A percentile compares a stretch with the other conserved stretches of the same genome.
These are phyloP conservation scores for Tuber borchii DNA, from an alignment of 495 filamentous ascomycete genomes.

Conservation along the genomic window DNA sequence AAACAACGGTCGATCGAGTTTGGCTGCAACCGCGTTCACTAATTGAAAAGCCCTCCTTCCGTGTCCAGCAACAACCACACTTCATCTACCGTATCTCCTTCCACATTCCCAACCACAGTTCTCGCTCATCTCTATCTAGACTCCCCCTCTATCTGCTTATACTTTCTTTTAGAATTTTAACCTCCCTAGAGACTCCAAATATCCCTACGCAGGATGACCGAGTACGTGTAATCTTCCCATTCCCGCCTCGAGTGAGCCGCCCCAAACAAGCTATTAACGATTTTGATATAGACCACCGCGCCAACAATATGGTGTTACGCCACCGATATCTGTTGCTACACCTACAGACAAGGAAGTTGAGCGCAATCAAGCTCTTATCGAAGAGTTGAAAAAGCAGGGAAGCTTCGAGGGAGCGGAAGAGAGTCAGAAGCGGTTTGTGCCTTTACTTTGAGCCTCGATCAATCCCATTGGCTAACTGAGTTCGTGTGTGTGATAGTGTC, in stretches of 20 bases:
- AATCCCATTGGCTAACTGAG: slow-evolving; percentile 14
- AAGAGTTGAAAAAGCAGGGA: slow-evolving; percentile 76
- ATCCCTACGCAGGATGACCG: neutral
- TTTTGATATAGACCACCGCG: slow-evolving; percentile 1
- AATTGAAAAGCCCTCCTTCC: neutral
- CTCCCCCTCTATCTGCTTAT: neutral
- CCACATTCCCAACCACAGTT: slow-evolving; percentile 1
- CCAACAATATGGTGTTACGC: slow-evolving; percentile 71
- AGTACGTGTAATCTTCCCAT: neutral
- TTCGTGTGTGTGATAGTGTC: slow-evolving; percentile 20
- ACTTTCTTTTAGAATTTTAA: neutral
- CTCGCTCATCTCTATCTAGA: neutral
- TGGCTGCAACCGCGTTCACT: neutral
- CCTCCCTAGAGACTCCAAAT: neutral
- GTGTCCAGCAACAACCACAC: neutral
- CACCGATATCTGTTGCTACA: slow-evolving; percentile 67
- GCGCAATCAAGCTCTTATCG: slow-evolving; percentile 68
- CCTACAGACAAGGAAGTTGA: slow-evolving; percentile 69
- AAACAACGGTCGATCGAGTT: neutral
- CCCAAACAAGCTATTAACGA: neutral
- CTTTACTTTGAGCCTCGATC: slow-evolving; percentile 41
- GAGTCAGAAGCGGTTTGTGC: slow-evolving; percentile 65
- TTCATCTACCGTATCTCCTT: neutral
- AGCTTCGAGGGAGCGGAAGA: slow-evolving; percentile 79
- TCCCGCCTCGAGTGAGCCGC: neutral